These are phyloP conservation scores for Cairneyella variabilis DNA, from an alignment of 495 filamentous ascomycete genomes.

Conservation along the genomic window DNA sequence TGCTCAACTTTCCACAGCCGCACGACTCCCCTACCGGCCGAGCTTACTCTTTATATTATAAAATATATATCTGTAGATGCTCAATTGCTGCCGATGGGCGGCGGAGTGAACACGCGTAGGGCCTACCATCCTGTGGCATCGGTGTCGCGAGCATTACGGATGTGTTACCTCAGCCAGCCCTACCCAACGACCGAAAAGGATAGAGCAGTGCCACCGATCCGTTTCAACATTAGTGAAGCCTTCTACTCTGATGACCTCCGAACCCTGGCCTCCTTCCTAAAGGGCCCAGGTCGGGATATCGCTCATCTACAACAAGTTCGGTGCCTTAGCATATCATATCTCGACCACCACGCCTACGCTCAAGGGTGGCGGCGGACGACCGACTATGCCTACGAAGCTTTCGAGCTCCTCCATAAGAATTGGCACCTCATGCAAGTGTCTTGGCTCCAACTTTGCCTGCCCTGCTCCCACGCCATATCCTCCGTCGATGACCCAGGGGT, in stretches of 20 bases:
- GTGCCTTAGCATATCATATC: slow-evolving; percentile 6
- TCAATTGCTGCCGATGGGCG: not conserved
- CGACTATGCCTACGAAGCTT: slow-evolving; percentile 20
- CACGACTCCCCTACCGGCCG: slow-evolving; percentile 3
- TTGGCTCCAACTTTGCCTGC: slow-evolving; percentile 17
- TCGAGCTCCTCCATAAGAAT: slow-evolving; percentile 13
- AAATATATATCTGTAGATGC: slow-evolving; percentile 7
- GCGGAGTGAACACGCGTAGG: not conserved
- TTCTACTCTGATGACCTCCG: slow-evolving; percentile 7
- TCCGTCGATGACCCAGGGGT: slow-evolving; percentile 16
- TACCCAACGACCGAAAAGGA: slow-evolving; percentile 2
- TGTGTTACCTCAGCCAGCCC: slow-evolving; percentile 7
- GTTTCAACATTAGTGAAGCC: slow-evolving; percentile 6
- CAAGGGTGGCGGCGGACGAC: not conserved
- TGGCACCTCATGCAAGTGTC: slow-evolving; percentile 16
- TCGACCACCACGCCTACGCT: slow-evolving; percentile 3
- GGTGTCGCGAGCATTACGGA: not conserved
- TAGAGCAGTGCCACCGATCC: not conserved
- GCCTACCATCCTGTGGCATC: not conserved
- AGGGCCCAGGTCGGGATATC: slow-evolving; percentile 8
- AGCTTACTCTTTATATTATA: slow-evolving; percentile 11
- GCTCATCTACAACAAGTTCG: slow-evolving; percentile 1
- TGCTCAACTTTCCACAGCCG: slow-evolving; percentile 6
- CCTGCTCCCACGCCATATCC: slow-evolving; percentile 5
- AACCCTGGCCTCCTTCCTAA: slow-evolving; percentile 9